A percentile compares a stretch with the other conserved stretches of the same genome.
Evolutionary conservation across 2,329 filamentous ascomycete genomes (phyloP).

Genomic region (Knufia petricola): DNA sequence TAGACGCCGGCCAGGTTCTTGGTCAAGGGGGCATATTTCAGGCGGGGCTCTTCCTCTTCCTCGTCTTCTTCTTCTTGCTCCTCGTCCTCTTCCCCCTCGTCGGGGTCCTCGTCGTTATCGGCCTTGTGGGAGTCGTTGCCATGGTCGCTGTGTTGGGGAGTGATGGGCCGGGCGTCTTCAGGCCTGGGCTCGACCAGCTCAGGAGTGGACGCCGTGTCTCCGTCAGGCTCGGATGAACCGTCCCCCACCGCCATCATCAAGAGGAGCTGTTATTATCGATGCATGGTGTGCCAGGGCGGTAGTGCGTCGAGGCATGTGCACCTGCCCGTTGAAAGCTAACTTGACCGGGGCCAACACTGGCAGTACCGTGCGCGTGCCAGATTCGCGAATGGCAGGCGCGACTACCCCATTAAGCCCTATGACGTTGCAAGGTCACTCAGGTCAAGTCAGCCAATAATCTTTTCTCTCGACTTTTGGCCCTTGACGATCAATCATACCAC

Average conservation of each 20-base stretch:
- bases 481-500: not conserved
- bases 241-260: constrained; percentile 23
- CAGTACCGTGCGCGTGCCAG: no score
- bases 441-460: no score
- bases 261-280: not conserved
- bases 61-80: constrained; percentile 67
- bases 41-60: constrained; percentile 83
- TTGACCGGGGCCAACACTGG: no score
- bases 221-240: constrained; percentile 23
- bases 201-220: constrained; percentile 9
- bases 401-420: not conserved
- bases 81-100: constrained; percentile 41
- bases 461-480: not conserved
- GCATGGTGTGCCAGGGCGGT: not conserved
- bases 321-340: not conserved
- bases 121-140: constrained; percentile 25
- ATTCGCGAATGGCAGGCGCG: not conserved
- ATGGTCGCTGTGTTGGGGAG: constrained; percentile 22
- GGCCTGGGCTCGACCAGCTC: constrained; percentile 12
- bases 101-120: constrained; percentile 26
- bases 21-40: constrained; percentile 87
- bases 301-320: not conserved
- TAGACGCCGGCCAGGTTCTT: constrained; percentile 71
- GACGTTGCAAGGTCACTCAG: not conserved
- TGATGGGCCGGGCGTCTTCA: constrained; percentile 11